phyloP scores from a whole-genome alignment of 306 rosid species.

The Dalbergia cultrata region DNA sequence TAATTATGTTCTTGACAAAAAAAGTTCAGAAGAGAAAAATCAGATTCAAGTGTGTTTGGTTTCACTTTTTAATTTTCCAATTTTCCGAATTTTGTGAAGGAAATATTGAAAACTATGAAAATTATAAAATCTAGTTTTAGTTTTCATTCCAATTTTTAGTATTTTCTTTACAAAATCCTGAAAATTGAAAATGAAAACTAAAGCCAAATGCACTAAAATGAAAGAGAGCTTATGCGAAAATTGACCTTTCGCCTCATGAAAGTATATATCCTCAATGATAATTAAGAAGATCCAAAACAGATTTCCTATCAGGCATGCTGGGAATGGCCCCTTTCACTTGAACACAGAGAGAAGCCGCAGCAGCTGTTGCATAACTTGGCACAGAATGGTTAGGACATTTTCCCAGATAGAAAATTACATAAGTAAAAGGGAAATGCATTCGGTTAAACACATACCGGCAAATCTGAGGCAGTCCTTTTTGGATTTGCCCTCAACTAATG shows the following conservation, averaged over 20 bases:
- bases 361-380: conserved; percentile 62
- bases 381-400: conserved; percentile 17
- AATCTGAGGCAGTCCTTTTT: conserved; percentile 75
- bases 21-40: neutral
- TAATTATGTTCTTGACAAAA: conserved; percentile 23
- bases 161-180: no score
- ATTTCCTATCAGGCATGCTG: conserved; percentile 89
- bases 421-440: conserved; percentile 21
- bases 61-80: no score
- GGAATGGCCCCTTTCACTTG: conserved; percentile 99
- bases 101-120: no score
- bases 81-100: no score
- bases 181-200: no score
- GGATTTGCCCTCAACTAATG: conserved; percentile 86
- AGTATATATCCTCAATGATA: conserved; percentile 51
- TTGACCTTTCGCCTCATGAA: conserved; percentile 39
- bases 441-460: conserved; percentile 64
- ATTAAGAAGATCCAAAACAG: conserved; percentile 75
- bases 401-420: conserved; percentile 18
- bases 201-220: neutral
- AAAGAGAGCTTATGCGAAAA: conserved; percentile 21
- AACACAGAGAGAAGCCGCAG: conserved; percentile 95
- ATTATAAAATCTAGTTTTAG: no score
- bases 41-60: no score
- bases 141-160: no score